Evolutionary conservation across 2,329 filamentous ascomycete species (phyloP), one percentile per base, ranked within the genome.

Genomic region (Neofusicoccum sp.): DNA sequence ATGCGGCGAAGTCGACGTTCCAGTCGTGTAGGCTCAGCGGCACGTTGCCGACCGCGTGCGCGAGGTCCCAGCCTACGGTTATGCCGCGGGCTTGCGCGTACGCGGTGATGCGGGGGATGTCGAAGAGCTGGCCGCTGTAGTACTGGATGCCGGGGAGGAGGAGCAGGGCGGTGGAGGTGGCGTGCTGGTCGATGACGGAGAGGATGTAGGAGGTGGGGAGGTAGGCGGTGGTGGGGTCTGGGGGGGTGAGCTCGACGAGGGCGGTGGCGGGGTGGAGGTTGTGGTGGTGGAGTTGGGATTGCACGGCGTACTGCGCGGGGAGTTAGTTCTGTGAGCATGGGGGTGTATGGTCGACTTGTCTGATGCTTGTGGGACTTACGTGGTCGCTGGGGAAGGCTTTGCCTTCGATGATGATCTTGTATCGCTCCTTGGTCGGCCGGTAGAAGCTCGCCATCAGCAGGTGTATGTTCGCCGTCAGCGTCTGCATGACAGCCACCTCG

Each of bases 361-460:
- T n/a, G n/a, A n/a, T n/a, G n/a, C n/a, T n/a, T n/a, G n/a, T n/a
- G n/a, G n/a, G n/a, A 70, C 82, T 67, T 79, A 87, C 87, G 74
- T 91, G 88, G 70, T 96, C 92, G 73, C 89, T 93, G 0, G 92
- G 93, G 67, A 96, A 96, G 0, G 92, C 91, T 70, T 92, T 92
- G 75, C 89, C 90, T 74, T 96, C 91, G n/a, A 93, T 81, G 57
- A 96, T 89, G 64, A 96, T 89, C 78, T 93, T 95, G 77, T 89
- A 88, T 40, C 76, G 81, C 70, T 83, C 78, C 48, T 78, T 75
- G 0, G 82, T 88, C 0, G 91, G 91, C 58, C 78, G 81, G 76
- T 93, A 96, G 76, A 96, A 96, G 75, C 88, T 90, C 6, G 89
- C 87, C 87, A 96, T 86, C 69, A 95, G 79, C 14, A 96, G 75